phyloP scores from a whole-genome alignment of 495 filamentous ascomycete species.

The Aspergillus baeticus region DNA sequence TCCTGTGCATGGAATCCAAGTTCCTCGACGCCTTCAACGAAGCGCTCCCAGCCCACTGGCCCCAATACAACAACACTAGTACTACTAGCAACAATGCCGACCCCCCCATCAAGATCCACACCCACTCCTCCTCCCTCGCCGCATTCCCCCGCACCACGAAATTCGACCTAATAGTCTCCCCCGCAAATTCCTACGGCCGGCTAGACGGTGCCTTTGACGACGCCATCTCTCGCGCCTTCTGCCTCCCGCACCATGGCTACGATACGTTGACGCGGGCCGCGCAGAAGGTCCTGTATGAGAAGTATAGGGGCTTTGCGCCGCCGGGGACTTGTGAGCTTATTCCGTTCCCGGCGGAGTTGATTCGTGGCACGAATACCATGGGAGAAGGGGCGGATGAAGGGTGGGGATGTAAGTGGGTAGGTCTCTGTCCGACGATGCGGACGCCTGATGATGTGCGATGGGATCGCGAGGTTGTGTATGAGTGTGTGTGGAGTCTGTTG shows the following conservation, averaged over 20 bases:
- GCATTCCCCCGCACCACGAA: constrained; percentile 14
- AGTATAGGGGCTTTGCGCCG: constrained; percentile 47
- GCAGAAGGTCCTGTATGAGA: constrained; percentile 42
- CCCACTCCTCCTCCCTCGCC: constrained; percentile 2
- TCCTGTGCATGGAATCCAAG: constrained; percentile 21
- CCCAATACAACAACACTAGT: constrained; percentile 1
- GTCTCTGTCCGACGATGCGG: constrained; percentile 53
- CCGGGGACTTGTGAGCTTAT: constrained; percentile 49
- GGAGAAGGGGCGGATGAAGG: too few species aligned
- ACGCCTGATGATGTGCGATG: constrained; percentile 37
- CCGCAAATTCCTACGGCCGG: constrained; percentile 51
- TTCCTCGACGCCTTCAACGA: constrained; percentile 11
- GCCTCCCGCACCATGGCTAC: constrained; percentile 40
- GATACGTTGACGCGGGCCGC: constrained; percentile 41
- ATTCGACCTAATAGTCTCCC: constrained; percentile 51
- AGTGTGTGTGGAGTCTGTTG: constrained; percentile 52
- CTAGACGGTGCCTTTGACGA: constrained; percentile 55
- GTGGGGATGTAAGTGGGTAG: constrained; percentile 42
- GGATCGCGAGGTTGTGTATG: constrained; percentile 54
- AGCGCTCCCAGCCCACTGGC: constrained; percentile 10
- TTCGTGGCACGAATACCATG: too few species aligned
- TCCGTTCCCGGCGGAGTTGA: constrained; percentile 31
- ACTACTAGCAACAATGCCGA: neutral
- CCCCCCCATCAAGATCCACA: constrained; percentile 4
- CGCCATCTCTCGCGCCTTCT: constrained; percentile 49